A percentile compares a stretch with the other conserved stretches of the same genome.
Conservation (phyloP, 306 rosid genomes). For the Alnus rubra region DNA sequence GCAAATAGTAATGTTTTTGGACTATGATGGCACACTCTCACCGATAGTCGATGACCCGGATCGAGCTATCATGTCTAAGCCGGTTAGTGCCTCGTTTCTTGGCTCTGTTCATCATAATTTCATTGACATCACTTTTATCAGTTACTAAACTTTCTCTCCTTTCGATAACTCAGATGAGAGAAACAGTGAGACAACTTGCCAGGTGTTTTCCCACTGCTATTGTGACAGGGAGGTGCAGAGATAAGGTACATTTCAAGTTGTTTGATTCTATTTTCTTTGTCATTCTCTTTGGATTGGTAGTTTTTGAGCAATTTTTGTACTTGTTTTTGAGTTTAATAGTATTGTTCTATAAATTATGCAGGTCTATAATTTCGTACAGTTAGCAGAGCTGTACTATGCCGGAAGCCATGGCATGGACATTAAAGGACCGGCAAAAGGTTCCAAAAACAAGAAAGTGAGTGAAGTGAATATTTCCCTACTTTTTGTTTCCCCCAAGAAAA, state of each 20-base stretch:
- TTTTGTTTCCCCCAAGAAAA: background rate
- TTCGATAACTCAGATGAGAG: slow-evolving; percentile 72
- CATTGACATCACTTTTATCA: background rate
- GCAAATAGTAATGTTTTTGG: slow-evolving; percentile 82
- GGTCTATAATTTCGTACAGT: slow-evolving; percentile 78
- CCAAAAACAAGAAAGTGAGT: slow-evolving; percentile 69
- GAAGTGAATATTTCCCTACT: background rate
- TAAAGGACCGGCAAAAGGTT: slow-evolving; percentile 74
- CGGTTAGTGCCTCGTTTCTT: slow-evolving; percentile 44
- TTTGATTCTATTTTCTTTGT: background rate
- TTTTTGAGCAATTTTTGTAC: background rate
- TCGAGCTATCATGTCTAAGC: slow-evolving; percentile 76
- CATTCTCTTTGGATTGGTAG: background rate
- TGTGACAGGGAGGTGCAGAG: slow-evolving; percentile 88
- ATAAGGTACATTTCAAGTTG: slow-evolving; percentile 56
- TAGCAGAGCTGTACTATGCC: slow-evolving; percentile 91
- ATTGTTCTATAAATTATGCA: slow-evolving; percentile 15
- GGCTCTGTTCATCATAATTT: background rate
- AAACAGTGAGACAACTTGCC: slow-evolving; percentile 73
- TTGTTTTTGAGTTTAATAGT: background rate
- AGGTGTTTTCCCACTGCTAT: slow-evolving; percentile 86
- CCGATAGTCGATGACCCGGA: slow-evolving; percentile 92
- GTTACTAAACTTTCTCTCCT: background rate
- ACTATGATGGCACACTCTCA: slow-evolving; percentile 90
- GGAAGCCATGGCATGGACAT: slow-evolving; percentile 99